Conservation (phyloP, 2,329 filamentous ascomycete species). For the Trichoderma pleuroti region DNA sequence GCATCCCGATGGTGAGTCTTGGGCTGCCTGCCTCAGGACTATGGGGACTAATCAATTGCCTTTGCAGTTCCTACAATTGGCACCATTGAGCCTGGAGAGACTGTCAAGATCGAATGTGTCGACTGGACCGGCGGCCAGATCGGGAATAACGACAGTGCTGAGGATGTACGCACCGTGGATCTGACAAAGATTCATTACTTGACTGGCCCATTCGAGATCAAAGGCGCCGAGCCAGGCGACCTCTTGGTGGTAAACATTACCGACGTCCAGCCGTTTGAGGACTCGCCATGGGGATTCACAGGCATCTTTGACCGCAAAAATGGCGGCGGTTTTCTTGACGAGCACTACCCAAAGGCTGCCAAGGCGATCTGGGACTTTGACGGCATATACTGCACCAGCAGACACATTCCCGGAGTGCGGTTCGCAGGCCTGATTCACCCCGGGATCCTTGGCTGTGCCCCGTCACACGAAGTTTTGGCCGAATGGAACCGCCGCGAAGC, state of each 20-base stretch:
- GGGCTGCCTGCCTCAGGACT: too few relatives aligned
- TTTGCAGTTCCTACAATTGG: conserved; percentile 66
- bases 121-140: conserved; percentile 87
- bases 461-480: conserved; percentile 70
- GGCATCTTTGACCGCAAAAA: conserved; percentile 77
- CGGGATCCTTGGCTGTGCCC: conserved; percentile 85
- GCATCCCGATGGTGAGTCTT: conserved; percentile 76
- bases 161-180: conserved; percentile 81
- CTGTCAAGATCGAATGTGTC: conserved; percentile 89
- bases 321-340: conserved; percentile 84
- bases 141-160: conserved; percentile 82
- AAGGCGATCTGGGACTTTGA: conserved; percentile 61
- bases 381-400: conserved; percentile 68
- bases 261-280: conserved; percentile 83
- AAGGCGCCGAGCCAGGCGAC: conserved; percentile 80
- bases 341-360: conserved; percentile 76
- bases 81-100: conserved; percentile 76
- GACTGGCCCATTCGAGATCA: conserved; percentile 83
- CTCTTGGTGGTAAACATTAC: conserved; percentile 85
- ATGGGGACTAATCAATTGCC: not conserved
- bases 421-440: conserved; percentile 90
- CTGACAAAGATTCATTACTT: conserved; percentile 83
- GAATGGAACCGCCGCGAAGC: conserved; percentile 83
- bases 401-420: conserved; percentile 82
- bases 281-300: conserved; percentile 87